Evolutionary conservation across 208 protist genomes (phyloP).

Genomic region (Tritrichomonas musculus): DNA sequence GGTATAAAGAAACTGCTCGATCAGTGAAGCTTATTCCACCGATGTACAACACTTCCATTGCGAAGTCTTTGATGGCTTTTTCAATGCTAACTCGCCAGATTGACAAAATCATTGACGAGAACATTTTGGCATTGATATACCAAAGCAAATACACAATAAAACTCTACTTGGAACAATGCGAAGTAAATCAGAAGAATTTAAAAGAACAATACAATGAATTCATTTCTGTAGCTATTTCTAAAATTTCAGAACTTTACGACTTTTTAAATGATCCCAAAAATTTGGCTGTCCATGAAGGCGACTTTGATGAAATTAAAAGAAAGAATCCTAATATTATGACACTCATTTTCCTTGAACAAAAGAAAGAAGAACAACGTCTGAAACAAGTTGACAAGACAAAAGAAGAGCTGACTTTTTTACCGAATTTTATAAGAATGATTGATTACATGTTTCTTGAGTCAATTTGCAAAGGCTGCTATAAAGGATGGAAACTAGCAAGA

Average conservation of each 20-base stretch:
- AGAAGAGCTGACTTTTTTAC: neutral
- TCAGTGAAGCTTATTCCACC: neutral
- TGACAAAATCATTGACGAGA: neutral
- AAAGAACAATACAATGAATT: neutral
- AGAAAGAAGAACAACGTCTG: neutral
- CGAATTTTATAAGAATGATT: neutral
- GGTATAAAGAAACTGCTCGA: neutral
- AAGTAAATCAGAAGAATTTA: neutral
- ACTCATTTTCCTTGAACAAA: neutral
- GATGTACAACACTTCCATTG: neutral
- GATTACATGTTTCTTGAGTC: neutral
- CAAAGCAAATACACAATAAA: neutral
- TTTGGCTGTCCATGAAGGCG: neutral
- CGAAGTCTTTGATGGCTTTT: neutral
- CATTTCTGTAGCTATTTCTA: neutral
- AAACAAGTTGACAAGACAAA: neutral
- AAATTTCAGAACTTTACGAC: neutral
- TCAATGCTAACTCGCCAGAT: neutral
- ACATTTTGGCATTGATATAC: neutral
- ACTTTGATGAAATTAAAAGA: neutral
- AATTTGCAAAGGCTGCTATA: neutral
- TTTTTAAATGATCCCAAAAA: neutral
- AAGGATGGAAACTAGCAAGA: neutral
- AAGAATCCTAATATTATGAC: neutral
- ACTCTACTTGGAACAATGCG: neutral